These are phyloP conservation scores for Rhynchosporium secalis DNA, from an alignment of 2,329 filamentous ascomycete genomes.

Conservation along the genomic window DNA sequence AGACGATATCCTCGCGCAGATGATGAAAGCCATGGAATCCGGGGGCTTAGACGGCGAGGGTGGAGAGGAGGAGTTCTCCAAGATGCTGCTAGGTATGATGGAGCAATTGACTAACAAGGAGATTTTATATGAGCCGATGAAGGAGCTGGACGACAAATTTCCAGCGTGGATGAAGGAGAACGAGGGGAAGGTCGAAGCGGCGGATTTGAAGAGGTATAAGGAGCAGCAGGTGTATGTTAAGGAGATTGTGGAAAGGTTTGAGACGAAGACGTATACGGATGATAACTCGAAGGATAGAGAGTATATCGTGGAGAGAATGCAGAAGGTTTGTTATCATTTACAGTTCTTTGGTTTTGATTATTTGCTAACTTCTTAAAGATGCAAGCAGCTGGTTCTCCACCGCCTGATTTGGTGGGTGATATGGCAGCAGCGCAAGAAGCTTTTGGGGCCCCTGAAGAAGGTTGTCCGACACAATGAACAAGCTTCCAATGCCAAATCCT, in stretches of 20 bases:
- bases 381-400: slow-evolving; percentile 92
- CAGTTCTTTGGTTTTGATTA: slow-evolving; percentile 16
- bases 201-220: slow-evolving; percentile 78
- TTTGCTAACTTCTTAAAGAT: slow-evolving; percentile 60
- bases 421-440: slow-evolving; percentile 80
- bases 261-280: slow-evolving; percentile 78
- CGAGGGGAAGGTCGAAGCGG: slow-evolving; percentile 60
- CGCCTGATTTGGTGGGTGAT: slow-evolving; percentile 86
- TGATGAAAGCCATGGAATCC: slow-evolving; percentile 84
- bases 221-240: slow-evolving; percentile 76
- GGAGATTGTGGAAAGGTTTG: slow-evolving; percentile 89
- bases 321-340: slow-evolving; percentile 66
- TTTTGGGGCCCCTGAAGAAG: slow-evolving; percentile 59
- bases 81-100: slow-evolving; percentile 98
- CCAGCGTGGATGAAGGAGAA: slow-evolving; percentile 86
- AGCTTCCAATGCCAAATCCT: slow-evolving; percentile 18
- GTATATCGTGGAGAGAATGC: slow-evolving; percentile 96
- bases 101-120: slow-evolving; percentile 98
- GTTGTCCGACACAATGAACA: slow-evolving; percentile 60
- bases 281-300: slow-evolving; percentile 78
- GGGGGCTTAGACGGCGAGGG: slow-evolving; percentile 57
- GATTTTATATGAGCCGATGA: slow-evolving; percentile 98
- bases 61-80: slow-evolving; percentile 83
- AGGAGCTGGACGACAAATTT: slow-evolving; percentile 91
- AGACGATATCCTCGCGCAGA: slow-evolving; percentile 85